A percentile compares a stretch with the other conserved stretches of the same genome.
These are phyloP conservation scores for Apiospora aurea DNA, from an alignment of 2,329 filamentous ascomycete species.

Conservation along the genomic window DNA sequence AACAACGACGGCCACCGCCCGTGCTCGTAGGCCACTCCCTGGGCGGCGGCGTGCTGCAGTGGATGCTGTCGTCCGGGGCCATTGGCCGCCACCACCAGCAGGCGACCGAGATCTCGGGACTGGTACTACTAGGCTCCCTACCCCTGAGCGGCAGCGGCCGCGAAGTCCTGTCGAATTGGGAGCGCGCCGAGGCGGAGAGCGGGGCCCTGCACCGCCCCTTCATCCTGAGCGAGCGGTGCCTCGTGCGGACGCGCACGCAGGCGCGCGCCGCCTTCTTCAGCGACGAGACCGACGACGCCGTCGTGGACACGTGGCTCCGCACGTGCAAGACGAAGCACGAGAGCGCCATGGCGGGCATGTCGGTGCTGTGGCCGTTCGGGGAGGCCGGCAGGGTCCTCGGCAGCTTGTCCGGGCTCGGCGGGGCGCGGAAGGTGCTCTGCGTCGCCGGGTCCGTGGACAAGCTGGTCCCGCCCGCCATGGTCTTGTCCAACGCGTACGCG, in stretches of 20 bases:
- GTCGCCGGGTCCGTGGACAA: constrained; percentile 24
- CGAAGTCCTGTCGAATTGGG: constrained; percentile 27
- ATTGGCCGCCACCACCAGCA: constrained; percentile 6
- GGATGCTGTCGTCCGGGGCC: constrained; percentile 22
- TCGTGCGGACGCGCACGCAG: constrained; percentile 22
- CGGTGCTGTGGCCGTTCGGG: constrained; percentile 25
- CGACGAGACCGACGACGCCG: constrained; percentile 22
- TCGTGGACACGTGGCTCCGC: constrained; percentile 25
- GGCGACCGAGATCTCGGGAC: constrained; percentile 22
- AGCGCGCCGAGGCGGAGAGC: constrained; percentile 11
- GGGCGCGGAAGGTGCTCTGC: constrained; percentile 24
- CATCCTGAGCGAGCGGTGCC: constrained; percentile 25
- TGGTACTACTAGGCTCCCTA: constrained; percentile 27
- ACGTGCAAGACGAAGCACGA: constrained; percentile 25
- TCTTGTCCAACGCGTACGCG: constrained; percentile 15
- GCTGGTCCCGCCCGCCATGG: constrained; percentile 27
- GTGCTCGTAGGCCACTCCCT: constrained; percentile 28
- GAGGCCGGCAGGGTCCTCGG: constrained; percentile 23
- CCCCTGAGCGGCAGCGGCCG: constrained; percentile 26
- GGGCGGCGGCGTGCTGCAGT: constrained; percentile 27
- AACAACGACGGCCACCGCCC: background rate
- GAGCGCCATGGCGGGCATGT: constrained; percentile 24
- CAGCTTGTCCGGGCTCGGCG: constrained; percentile 18
- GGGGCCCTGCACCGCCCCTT: constrained; percentile 10
- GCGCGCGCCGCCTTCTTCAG: constrained; percentile 29